Evolutionary conservation across 306 rosid species (phyloP).

Genomic region (Vigna mungo): DNA sequence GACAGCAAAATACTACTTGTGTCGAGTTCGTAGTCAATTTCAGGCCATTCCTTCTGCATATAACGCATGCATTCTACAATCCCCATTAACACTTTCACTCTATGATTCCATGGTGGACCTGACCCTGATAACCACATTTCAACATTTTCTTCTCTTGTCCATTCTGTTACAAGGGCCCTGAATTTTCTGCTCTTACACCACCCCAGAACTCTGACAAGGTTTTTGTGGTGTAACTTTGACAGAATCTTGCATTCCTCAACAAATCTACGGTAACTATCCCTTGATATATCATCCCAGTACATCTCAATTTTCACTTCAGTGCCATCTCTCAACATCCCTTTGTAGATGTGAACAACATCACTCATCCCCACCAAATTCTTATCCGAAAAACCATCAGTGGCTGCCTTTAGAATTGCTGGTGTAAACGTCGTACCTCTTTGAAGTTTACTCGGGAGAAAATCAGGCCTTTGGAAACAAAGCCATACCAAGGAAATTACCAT

Average conservation of each 20-base stretch:
- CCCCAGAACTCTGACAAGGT: constrained; percentile 62
- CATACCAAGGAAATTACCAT: constrained; percentile 59
- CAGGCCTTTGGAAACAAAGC: constrained; percentile 70
- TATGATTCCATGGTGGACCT: constrained; percentile 61
- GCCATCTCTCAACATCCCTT: constrained; percentile 66
- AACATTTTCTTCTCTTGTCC: constrained; percentile 54
- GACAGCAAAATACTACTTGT: constrained; percentile 62
- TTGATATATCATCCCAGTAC: constrained; percentile 52
- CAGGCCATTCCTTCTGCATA: constrained; percentile 72
- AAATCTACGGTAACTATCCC: constrained; percentile 43
- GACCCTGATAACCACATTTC: constrained; percentile 62
- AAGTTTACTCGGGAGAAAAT: constrained; percentile 62
- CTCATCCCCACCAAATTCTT: constrained; percentile 61
- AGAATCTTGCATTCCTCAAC: constrained; percentile 64
- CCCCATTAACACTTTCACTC: constrained; percentile 63
- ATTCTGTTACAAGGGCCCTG: constrained; percentile 65
- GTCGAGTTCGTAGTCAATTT: constrained; percentile 68
- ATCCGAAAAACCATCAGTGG: constrained; percentile 59
- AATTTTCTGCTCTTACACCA: constrained; percentile 63
- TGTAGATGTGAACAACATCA: constrained; percentile 63
- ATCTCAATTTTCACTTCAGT: constrained; percentile 71
- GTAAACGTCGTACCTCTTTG: constrained; percentile 55
- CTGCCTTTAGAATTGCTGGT: constrained; percentile 60
- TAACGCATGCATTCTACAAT: constrained; percentile 64
- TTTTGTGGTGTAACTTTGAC: constrained; percentile 58